Evolutionary conservation across 2,329 filamentous ascomycete genomes (phyloP).

Genomic region (Fusarium sp.): DNA sequence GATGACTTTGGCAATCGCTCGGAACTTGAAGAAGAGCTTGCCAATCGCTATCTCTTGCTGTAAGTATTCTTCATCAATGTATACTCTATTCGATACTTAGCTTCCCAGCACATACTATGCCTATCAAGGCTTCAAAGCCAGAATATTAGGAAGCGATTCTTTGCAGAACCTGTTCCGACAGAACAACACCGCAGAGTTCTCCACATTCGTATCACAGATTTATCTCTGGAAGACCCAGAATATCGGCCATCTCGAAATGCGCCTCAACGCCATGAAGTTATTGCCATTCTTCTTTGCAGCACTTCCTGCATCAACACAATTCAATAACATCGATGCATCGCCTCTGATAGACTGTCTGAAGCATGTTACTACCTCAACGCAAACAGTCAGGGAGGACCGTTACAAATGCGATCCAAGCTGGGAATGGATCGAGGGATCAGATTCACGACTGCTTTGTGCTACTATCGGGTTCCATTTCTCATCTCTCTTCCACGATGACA

Average conservation of each 20-base stretch:
- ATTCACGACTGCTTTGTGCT: constrained; percentile 25
- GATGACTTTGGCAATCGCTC: background rate
- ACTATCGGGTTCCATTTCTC: constrained; percentile 34
- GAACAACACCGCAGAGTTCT: constrained; percentile 13
- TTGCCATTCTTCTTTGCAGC: constrained; percentile 37
- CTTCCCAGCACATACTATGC: constrained; percentile 25
- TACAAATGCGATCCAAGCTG: constrained; percentile 30
- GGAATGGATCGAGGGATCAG: constrained; percentile 41
- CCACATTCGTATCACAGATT: constrained; percentile 26
- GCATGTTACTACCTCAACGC: constrained; percentile 11
- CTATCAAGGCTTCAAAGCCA: constrained; percentile 38
- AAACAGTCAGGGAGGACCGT: background rate
- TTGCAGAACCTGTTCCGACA: constrained; percentile 19
- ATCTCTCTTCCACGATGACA: constrained; percentile 16
- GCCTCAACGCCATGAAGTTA: constrained; percentile 27
- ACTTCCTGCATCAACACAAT: background rate
- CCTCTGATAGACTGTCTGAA: constrained; percentile 30
- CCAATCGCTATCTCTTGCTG: constrained; percentile 39
- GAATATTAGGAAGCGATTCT: constrained; percentile 27
- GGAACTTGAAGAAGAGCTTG: constrained; percentile 34
- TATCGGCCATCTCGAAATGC: constrained; percentile 29
- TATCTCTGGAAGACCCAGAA: constrained; percentile 36
- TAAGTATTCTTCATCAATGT: background rate
- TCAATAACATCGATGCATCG: constrained; percentile 28
- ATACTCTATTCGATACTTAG: background rate